Evolutionary conservation across 208 protist species (phyloP), one percentile per base, ranked within the genome.

Genomic region (Naegleria fowleri): DNA sequence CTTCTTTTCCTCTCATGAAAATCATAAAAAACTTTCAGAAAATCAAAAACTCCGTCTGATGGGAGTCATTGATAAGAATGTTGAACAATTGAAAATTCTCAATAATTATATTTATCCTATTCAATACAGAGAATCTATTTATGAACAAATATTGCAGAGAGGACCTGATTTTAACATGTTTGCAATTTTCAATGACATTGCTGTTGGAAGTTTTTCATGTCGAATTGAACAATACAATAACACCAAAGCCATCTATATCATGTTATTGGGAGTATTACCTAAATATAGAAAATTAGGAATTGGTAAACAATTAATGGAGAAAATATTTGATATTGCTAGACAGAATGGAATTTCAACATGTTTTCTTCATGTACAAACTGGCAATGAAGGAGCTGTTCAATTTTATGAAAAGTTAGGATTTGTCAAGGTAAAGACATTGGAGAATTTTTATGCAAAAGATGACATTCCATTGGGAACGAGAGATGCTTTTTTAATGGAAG

Each of bases 401-500:
- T 89, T 89, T 40, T 89, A 89, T 89, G 48, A 89, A 89, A 55
- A 67, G 29, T 41, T 38, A 38, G 48, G 48, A 40, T 89, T 89
- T 40, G 25, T 19, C 0, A 89, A 41, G 6, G 6, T 16, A 9
- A 40, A 67, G 39, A 38, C 1, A 4, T n/a, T 89, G 5, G 51
- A 89, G 36, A 89, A 89, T 19, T 89, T 36, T 67, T 89, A 89
- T 67, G 25, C 9, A 1, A 79, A 79, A 36, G 67, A 79, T 79
- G n/a, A 33, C 6, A 36, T 79, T 36, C 5, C 16, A 40, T 29
- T 40, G 2, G 48, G 5, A 22, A 40, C 19, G 40, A 39, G 5
- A 67, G 48, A 89, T 89, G 55, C 48, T 40, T 67, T 58, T 88
- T 48, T 88, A 43, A 79, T 79, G 67, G 67, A 79, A 79, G n/a